Evolutionary conservation across 345 rosid genomes (phyloP).

Genomic region (Noccaea caerulescens): DNA sequence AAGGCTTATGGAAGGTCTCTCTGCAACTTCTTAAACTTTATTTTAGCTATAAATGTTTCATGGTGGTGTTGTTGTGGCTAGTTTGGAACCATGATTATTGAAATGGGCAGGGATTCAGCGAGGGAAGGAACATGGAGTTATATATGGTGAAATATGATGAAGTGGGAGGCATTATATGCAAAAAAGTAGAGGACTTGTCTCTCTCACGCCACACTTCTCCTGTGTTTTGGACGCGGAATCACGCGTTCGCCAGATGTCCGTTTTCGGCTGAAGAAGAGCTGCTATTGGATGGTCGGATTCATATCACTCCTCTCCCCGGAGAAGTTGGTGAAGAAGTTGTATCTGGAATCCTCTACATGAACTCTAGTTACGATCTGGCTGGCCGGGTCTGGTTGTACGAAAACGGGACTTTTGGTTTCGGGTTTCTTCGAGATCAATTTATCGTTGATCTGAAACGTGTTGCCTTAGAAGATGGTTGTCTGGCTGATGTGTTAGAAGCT

Average conservation of each 20-base stretch:
- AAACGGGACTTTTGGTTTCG: slow-evolving; percentile 80
- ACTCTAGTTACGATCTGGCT: slow-evolving; percentile 62
- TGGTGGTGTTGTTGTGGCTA: not conserved
- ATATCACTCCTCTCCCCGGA: slow-evolving; percentile 45
- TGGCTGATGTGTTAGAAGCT: slow-evolving; percentile 52
- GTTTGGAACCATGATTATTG: not conserved
- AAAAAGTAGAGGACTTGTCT: slow-evolving; percentile 63
- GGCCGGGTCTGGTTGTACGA: slow-evolving; percentile 86
- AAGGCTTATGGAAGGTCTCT: slow-evolving; percentile 90
- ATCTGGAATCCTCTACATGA: slow-evolving; percentile 58
- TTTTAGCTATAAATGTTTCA: too few relatives aligned
- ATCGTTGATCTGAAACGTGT: slow-evolving; percentile 69
- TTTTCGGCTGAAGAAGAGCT: slow-evolving; percentile 61
- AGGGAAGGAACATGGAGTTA: slow-evolving; percentile 66
- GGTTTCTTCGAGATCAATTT: slow-evolving; percentile 71
- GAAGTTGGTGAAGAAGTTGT: slow-evolving; percentile 48
- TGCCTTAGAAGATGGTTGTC: slow-evolving; percentile 54
- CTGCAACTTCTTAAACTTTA: not conserved
- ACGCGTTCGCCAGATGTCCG: slow-evolving; percentile 50
- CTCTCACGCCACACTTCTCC: slow-evolving; percentile 55
- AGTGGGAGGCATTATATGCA: slow-evolving; percentile 71
- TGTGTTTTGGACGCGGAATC: slow-evolving; percentile 76
- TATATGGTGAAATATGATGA: slow-evolving; percentile 80
- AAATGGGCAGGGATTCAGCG: slow-evolving; percentile 69
- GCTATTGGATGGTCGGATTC: slow-evolving; percentile 58